Evolutionary conservation across 148 eudicot genomes (phyloP), one percentile per base, ranked within the genome.

Genomic region (Drosera capensis): DNA sequence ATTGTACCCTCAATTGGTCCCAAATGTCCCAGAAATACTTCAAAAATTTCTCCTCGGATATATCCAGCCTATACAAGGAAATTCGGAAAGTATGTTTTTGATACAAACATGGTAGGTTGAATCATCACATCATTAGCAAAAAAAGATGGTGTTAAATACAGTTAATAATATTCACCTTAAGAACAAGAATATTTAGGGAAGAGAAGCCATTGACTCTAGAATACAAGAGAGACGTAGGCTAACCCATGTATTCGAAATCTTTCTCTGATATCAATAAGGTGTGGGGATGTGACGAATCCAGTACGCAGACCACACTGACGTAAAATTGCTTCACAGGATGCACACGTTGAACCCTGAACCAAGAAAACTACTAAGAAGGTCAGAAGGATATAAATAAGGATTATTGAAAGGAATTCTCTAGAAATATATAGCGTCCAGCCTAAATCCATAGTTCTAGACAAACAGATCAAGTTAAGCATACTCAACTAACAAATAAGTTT

Each of bases 1-100:
- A 28, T 17, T 23, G 48, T 77, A 85, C 95, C 90, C 60, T 70
- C 56, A 85, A 54, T 47, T 80, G 71, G 58, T 80, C 68, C 90
- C 90, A 85, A 49, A 86, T 80, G 34, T 75, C 86, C 38, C 38
- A 34, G 38, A 34, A 34, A 15, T 0, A 34, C n/a, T 13, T 15
- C 13, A 34, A 34, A 34, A 34, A 34, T 15, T 34, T 34, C 38
- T 34, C 38, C n/a, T 34, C 13, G 14, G n/a, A 34, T 34, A 34
- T 34, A 4, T 34, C 38, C 11, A 34, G n/a, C 2, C 38, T 34
- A 15, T 15, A 34, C 11, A 9, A 11, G 38, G 3, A 3, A 34
- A 34, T 4, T 34, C 3, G 38, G n/a, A 34, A n/a, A 38, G 31
- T 53, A 8, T 48, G 31, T 16, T 11, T 11, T 34, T 9, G 38